Base-by-base conservation (phyloP, 2,329 filamentous ascomycete species). In the Calonectria pauciramosa region DNA sequence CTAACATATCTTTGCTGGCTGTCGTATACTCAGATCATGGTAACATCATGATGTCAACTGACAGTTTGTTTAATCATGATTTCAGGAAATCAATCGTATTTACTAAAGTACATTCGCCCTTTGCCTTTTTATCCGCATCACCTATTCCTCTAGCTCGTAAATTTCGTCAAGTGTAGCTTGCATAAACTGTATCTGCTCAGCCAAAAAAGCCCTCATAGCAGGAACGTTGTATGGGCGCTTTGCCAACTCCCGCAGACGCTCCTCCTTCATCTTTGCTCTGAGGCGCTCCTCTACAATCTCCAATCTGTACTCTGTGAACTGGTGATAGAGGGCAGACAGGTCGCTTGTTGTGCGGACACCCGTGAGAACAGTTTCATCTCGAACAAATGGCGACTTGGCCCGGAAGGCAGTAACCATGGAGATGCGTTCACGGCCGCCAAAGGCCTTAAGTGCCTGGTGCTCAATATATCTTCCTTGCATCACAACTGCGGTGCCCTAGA, bases 401-500 rank as follows among this genome's bases (percentile, higher is more conserved):
- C 92, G 88, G 85, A 93, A 93, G 4, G 90, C 91, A 0, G 92
- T 94, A 60, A 94, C 91, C 85, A 92, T 91, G 54, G 88, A 91
- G 83, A 94, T 93, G 38, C 92, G 89, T 82, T 94, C 92, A 23
- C 88, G 87, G 6, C 87, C 87, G 23, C 91, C 91, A 2, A 91
- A 83, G 11, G 91, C 90, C 16, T 88, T 89, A 23, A 93, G 86
- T 2, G 92, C 93, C 75, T 91, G 88, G 82, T 94, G 92, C 76
- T 91, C 89, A 75, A 94, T 92, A 83, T 94, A 93, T 32, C 92
- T 88, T 20, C 92, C 93, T 82, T 94, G 92, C 60, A 94, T 86
- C 23, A 94, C 87, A 1, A 93, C 90, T 5, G 90, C 91, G 63
- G 88, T 91, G 18, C 91, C 92, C 90, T 76, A 14, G 13, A 71